Evolutionary conservation across 2,329 filamentous ascomycete genomes (phyloP), one percentile per base, ranked within the genome.

Genomic region (Cladophialophora bantiana): DNA sequence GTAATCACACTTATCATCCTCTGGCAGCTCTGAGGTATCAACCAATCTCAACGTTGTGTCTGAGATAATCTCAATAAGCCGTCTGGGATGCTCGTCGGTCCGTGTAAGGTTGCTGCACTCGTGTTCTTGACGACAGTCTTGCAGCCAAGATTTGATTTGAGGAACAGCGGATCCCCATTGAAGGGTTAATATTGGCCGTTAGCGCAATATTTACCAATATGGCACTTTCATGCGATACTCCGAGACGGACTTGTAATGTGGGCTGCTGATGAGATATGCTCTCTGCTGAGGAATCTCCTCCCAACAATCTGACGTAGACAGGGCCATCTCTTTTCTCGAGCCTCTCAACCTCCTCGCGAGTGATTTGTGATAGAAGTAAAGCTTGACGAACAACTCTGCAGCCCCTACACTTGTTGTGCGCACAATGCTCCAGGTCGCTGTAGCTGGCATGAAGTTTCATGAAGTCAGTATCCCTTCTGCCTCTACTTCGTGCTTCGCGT

Each of bases 381-480:
- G 34, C 58, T 31, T 60, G 58, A 7, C 58, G 58, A 12, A 60
- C 58, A 15, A 52, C 58, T 34, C 42, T 52, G n/a, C 58, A 60
- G 7, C 31, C 58, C 10, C 31, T 36, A 48, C 58, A 60, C 15
- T 34, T 45, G 31, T 35, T 10, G 31, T 31, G 58, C 34, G 58
- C 58, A n/a, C 58, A 60, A 13, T 60, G 40, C 7, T 60, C 42
- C 9, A 60, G 58, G 2, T 60, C 58, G 3, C 18, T 40, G n/a
- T 60, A 60, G 42, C 58, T 50, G 12, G 58, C 20, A 36, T 60
- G 58, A 5, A 60, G 42, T 38, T 52, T 60, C 13, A 60, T 35
- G n/a, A 60, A 60, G 2, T 52, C 58, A 1, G 58, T 60, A 5
- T 52, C 32, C 31, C 4, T 35, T 7, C 36, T 45, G 10, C 42